Conservation (phyloP, 73 alveolate genomes). For the Paramecium pentaurelia region DNA sequence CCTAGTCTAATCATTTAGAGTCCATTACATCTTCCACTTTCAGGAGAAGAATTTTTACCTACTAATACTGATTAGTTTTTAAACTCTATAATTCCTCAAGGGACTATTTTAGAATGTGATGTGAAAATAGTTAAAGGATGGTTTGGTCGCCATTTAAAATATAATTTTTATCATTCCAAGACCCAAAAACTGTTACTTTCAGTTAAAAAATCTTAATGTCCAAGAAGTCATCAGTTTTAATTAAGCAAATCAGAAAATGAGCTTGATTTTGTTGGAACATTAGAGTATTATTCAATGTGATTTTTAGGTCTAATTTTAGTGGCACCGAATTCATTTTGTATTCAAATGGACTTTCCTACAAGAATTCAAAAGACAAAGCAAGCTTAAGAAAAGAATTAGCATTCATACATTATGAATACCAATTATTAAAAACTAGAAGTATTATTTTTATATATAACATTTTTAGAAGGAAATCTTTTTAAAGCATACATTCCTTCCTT, state of each 20-base stretch:
- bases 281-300: neutral
- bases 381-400: neutral
- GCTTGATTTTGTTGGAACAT: neutral
- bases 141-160: neutral
- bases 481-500: neutral
- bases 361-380: neutral
- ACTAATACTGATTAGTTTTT: neutral
- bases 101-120: neutral
- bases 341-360: neutral
- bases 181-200: neutral
- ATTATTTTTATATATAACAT: neutral
- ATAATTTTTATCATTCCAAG: neutral
- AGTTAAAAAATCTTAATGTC: neutral
- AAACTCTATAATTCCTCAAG: neutral
- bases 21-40: neutral
- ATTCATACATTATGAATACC: neutral
- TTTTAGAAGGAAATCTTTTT: neutral
- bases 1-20: neutral
- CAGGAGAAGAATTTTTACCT: neutral
- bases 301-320: neutral
- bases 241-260: neutral
- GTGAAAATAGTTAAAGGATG: neutral
- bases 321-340: neutral
- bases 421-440: neutral
- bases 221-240: neutral